Evolutionary conservation across 306 rosid species (phyloP), one percentile per base, ranked within the genome.

Genomic region (Fragaria nilgerrensis): DNA sequence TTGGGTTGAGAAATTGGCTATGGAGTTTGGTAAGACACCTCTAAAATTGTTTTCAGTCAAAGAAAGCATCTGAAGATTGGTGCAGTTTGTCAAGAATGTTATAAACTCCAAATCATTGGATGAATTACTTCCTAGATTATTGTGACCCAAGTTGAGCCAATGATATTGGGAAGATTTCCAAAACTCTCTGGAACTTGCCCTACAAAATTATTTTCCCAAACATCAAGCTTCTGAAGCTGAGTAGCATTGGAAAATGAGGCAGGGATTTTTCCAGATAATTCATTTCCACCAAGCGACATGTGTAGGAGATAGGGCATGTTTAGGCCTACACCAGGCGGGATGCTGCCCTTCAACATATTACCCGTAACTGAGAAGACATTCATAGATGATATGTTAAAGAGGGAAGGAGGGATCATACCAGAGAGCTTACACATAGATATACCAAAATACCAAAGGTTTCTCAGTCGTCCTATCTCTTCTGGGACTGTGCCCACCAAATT

Each of bases 211-310:
- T 86, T 88, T 0, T 0, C 0, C 0, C 5, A 0, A 2, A 82
- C 16, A 10, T 44, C 79, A 63, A 82, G 25, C 3, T 0, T 0
- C 69, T 49, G 22, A 3, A 84, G 73, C 8, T 0, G 8, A 22
- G 90, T 75, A 43, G 89, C 84, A 79, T 89, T 85, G 37, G 76
- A 23, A 7, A 85, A 3, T 29, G 84, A 81, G 19, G 44, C 7
- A 9, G 86, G 93, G 48, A 89, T 83, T 27, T 41, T 13, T 7
- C 86, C 84, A 0, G 81, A 79, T 69, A 89, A 55, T 64, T 72
- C 9, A 43, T 86, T 84, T 29, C 3, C 6, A 19, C 22, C 55
- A 13, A 86, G 34, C 15, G 20, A 36, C 19, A 83, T 34, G 0
- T 1, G 0, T 11, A 7, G 32, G 69, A 86, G 82, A 39, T 77